Percentiles rank a stretch among this genome's conserved stretches.
These are phyloP conservation scores for Curvularia sp. DNA, from an alignment of 2,329 filamentous ascomycete genomes.

Conservation along the genomic window DNA sequence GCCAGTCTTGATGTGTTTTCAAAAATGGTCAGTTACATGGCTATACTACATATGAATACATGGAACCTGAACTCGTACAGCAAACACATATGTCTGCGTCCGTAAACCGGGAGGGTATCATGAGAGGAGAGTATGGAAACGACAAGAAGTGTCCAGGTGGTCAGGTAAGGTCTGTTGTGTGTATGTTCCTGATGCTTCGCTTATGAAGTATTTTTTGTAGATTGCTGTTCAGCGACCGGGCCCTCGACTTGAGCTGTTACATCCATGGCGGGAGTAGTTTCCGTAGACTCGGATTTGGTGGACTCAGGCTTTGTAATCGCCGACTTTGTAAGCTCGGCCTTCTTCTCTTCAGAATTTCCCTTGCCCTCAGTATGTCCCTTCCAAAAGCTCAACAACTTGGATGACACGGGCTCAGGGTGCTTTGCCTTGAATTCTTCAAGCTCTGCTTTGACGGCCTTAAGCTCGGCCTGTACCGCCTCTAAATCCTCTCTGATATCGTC, in stretches of 20 bases:
- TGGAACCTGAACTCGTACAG: background rate
- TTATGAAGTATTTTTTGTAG: background rate
- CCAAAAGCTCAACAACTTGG: slow-evolving; percentile 41
- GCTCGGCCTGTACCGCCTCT: slow-evolving; percentile 61
- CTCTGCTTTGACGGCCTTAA: slow-evolving; percentile 49
- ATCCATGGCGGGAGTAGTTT: background rate
- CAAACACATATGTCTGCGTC: slow-evolving; percentile 7
- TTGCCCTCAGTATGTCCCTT: slow-evolving; percentile 29
- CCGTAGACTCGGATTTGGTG: slow-evolving; percentile 13
- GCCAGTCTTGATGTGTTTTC: background rate
- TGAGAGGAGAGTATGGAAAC: slow-evolving; percentile 39
- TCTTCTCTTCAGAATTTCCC: slow-evolving; percentile 30
- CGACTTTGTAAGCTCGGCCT: slow-evolving; percentile 18
- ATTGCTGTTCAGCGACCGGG: slow-evolving; percentile 1
- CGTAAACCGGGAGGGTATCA: slow-evolving; percentile 35
- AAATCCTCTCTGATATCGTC: slow-evolving; percentile 68
- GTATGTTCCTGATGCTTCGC: slow-evolving; percentile 3
- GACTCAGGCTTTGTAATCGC: slow-evolving; percentile 14
- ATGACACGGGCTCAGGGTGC: slow-evolving; percentile 36
- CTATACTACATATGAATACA: background rate
- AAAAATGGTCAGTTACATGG: background rate
- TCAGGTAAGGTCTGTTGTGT: background rate
- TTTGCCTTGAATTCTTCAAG: slow-evolving; percentile 51
- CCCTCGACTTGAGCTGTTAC: background rate
- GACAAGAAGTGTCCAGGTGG: background rate